Base-by-base conservation (phyloP, 1,284 basidiomycete genomes). In the Moesziomyces parantarcticus region DNA sequence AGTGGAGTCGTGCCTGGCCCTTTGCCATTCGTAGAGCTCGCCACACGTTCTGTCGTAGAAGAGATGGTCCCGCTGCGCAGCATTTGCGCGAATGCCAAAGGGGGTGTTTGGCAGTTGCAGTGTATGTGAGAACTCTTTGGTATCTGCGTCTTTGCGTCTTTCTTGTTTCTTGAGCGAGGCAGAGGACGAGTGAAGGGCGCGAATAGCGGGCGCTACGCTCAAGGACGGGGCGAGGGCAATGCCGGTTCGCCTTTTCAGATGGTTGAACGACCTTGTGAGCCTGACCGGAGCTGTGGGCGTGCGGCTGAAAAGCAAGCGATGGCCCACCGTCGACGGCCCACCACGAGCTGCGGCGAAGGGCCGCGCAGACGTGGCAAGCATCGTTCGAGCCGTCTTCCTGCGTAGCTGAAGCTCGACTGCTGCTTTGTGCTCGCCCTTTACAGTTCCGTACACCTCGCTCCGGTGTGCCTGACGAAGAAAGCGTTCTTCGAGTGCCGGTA, bases 1-100 rank as follows among this genome's bases (percentile, higher is more conserved):
- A 16, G 44, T 59, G 18, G 50, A 13, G 16, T 47, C 36, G 2
- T 32, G 2, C 46, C 58, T 47, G 4, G 53, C 44, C 10, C 22
- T 41, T 90, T 99, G 97, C 90, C 91, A 92, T 26, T 86, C 86
- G 82, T 99, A 99, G 14, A 99, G 86, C 3, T 88, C 88, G 34
- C 90, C 89, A 39, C 91, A 91, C 1, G 92, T 93, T 69, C 89
- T 87, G 39, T 85, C 83, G 54, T 89, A 87, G 76, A 91, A 91
- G 20, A 87, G 86, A 22, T 86, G 85, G 61, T 92, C 90, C 39
- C 88, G 88, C 59, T 89, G 88, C 10, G 87, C 86, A 3, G 90
- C 89, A 78, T 93, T 89, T 10, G 88, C 87, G 83, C 92, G 89
- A 55, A 95, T 87, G 0, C 92, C 89, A 80, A 99, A 93, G 0